Base-by-base conservation (phyloP, 371 early-diverging fungal genomes). In the Cokeromyces recurvatus region DNA sequence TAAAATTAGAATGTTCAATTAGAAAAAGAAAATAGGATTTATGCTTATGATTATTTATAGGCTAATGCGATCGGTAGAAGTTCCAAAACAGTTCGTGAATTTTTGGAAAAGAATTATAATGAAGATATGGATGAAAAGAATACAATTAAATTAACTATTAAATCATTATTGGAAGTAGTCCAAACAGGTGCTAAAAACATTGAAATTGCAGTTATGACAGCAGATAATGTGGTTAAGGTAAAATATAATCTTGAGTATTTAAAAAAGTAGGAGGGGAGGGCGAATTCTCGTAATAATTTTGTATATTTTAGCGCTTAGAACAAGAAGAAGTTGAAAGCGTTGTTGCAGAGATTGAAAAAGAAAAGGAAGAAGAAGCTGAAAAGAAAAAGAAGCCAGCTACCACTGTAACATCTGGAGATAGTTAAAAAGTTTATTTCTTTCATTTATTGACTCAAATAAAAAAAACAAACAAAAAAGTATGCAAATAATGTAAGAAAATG, bases 181-280 rank as follows among this genome's bases (percentile, higher is more conserved):
- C 98, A 98, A 81, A 96, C 96, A 4, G 97, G 98, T 39, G 92
- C 98, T 43, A 95, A 95, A 78, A 95, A 95, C 71, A 94, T 98
- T 66, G 98, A 98, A 60, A 89, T 98, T 59, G 92, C 92, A 16
- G 81, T 91, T 14, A 93, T 96, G 90, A 84, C 85, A 34, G 54
- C 77, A 16, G 88, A 87, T 56, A 73, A 81, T 36, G 64, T 65
- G 10, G 66, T 86, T 32, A 79, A 82, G 79, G 89, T 89, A 77
- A 46, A 55, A 31, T 25, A 43, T 9, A 14, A n/a, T 7, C 4
- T 38, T 21, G 17, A 37, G 2, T 12, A 27, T 31, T 38, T 5
- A 31, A 11, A 24, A n/a, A 32, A 4, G 34, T 20, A 15, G 7
- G 22, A 16, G 3, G 17, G 3, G 16, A n/a, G 32, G 8, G 16